Percentiles rank a stretch among this genome's conserved stretches.
Conservation (phyloP, 805 yeast species). For the Schwanniomyces pseudopolymorphus region DNA sequence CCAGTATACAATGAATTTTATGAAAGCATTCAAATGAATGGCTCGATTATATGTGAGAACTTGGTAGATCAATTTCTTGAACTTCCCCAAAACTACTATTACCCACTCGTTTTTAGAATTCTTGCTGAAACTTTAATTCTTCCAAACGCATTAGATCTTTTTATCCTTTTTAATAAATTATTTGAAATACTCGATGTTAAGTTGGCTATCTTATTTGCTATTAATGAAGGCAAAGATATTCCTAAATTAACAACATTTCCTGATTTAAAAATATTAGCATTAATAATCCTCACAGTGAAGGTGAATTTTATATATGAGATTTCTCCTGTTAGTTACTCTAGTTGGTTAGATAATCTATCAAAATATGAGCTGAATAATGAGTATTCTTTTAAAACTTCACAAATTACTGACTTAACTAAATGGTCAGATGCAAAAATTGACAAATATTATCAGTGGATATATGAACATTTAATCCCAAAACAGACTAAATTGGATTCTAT, state of each 20-base stretch:
- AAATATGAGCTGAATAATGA: conserved; percentile 18
- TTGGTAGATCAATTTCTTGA: conserved; percentile 3
- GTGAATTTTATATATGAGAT: conserved; percentile 24
- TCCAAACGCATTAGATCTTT: conserved; percentile 49
- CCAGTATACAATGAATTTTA: conserved; percentile 41
- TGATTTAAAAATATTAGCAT: conserved; percentile 34
- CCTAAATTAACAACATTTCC: conserved; percentile 23
- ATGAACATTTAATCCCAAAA: conserved; percentile 28
- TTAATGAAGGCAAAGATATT: neutral
- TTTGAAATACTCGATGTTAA: conserved; percentile 8
- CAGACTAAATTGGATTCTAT: conserved; percentile 10
- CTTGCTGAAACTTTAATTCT: conserved; percentile 45
- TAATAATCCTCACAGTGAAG: conserved; percentile 31
- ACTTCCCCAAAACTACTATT: conserved; percentile 26
- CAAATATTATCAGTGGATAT: conserved; percentile 52
- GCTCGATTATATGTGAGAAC: conserved; percentile 4
- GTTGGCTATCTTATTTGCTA: conserved; percentile 3
- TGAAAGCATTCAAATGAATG: conserved; percentile 14
- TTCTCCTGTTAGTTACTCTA: conserved; percentile 10
- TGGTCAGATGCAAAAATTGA: conserved; percentile 51
- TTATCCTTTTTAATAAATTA: conserved; percentile 28
- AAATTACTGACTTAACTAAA: conserved; percentile 30
- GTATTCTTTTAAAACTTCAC: conserved; percentile 10
- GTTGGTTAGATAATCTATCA: conserved; percentile 18
- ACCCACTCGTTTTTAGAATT: conserved; percentile 38